These are phyloP conservation scores for Lepraria neglecta DNA, from an alignment of 495 filamentous ascomycete genomes.

Conservation along the genomic window DNA sequence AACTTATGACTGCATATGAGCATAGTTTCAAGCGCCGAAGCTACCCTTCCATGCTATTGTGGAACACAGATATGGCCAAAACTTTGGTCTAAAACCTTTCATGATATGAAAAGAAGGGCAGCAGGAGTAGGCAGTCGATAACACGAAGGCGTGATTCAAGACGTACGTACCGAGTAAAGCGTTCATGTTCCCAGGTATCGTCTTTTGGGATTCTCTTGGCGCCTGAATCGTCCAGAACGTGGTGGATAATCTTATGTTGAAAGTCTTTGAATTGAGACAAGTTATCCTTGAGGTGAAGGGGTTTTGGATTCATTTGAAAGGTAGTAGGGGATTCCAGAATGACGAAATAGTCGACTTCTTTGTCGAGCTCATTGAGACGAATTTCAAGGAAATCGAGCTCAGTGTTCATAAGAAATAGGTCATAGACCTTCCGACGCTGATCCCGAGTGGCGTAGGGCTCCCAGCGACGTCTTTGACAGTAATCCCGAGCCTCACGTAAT, in stretches of 20 bases:
- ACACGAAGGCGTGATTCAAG: not conserved
- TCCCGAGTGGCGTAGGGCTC: constrained; percentile 23
- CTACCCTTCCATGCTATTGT: too few species aligned
- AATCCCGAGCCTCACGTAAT: constrained; percentile 16
- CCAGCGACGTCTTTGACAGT: constrained; percentile 22
- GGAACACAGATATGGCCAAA: too few species aligned
- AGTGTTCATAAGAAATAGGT: constrained; percentile 48
- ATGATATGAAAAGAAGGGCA: too few species aligned
- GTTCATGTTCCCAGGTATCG: constrained; percentile 43
- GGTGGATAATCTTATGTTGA: constrained; percentile 49
- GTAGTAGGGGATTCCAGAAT: constrained; percentile 49
- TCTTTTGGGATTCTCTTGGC: constrained; percentile 32
- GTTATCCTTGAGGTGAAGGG: constrained; percentile 40
- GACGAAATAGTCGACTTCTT: constrained; percentile 52
- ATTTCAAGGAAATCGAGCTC: constrained; percentile 55
- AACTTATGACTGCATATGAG: too few species aligned
- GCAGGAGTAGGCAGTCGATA: too few species aligned
- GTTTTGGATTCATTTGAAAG: constrained; percentile 46
- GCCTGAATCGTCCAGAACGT: constrained; percentile 41
- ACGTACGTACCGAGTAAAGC: constrained; percentile 37
- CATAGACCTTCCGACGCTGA: constrained; percentile 45
- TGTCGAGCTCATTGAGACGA: constrained; percentile 44
- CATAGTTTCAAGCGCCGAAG: too few species aligned
- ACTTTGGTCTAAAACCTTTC: too few species aligned
- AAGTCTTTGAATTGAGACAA: constrained; percentile 37